Conservation (phyloP, 2,329 filamentous ascomycete species). For the Lachnellula arida region DNA sequence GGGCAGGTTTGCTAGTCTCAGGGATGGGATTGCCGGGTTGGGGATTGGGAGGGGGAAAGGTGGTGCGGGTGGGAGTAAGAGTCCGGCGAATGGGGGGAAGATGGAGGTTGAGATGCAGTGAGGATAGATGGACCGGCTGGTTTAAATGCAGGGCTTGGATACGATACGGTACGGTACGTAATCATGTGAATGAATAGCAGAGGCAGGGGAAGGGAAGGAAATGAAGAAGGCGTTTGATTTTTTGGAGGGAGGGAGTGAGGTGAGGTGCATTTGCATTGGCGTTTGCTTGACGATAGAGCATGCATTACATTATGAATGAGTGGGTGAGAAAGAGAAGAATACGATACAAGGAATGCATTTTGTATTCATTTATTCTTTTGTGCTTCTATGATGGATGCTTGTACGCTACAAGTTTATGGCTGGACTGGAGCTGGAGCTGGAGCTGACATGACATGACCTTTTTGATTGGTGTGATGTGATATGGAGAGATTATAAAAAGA, state of each 20-base stretch:
- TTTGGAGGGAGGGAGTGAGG: no score
- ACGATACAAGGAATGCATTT: no score
- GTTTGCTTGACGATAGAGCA: background rate
- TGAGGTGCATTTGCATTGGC: background rate
- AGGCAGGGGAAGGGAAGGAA: no score
- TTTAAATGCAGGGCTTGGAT: no score
- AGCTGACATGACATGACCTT: constrained; percentile 2
- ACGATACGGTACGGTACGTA: no score
- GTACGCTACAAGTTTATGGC: constrained; percentile 12
- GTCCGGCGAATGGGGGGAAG: constrained; percentile 26
- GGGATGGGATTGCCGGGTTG: constrained; percentile 42
- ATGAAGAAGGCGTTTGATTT: background rate
- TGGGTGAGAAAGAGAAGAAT: no score
- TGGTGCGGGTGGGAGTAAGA: constrained; percentile 19
- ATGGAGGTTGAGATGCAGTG: constrained; percentile 49
- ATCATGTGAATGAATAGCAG: no score
- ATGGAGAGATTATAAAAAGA: constrained; percentile 63
- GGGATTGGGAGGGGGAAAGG: constrained; percentile 35
- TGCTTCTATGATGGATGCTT: background rate
- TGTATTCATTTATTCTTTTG: no score
- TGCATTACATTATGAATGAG: no score
- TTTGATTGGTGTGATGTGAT: background rate
- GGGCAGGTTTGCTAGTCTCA: constrained; percentile 37
- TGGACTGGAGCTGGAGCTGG: no score
- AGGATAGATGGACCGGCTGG: background rate